Evolutionary conservation across 1,284 basidiomycete species (phyloP).

Genomic region (Sporisorium exsertum): DNA sequence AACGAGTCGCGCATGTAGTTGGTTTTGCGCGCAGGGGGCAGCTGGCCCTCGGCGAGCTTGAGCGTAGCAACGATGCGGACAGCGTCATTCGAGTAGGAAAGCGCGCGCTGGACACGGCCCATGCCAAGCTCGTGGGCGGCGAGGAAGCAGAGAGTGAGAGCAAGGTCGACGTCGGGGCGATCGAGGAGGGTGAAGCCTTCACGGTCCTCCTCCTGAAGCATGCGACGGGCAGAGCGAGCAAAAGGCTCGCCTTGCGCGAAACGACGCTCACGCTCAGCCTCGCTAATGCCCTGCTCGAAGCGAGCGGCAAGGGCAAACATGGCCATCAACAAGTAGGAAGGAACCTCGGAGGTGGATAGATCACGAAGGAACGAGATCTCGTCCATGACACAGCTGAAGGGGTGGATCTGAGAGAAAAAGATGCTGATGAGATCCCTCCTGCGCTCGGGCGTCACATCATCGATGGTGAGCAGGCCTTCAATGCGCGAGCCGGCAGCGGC

Average conservation of each 20-base stretch:
- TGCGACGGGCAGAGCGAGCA: slow-evolving; percentile 50
- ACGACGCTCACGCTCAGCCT: slow-evolving; percentile 39
- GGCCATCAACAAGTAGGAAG: slow-evolving; percentile 70
- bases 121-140: slow-evolving; percentile 70
- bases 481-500: slow-evolving; percentile 16
- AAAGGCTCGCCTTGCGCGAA: slow-evolving; percentile 49
- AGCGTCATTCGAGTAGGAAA: slow-evolving; percentile 68
- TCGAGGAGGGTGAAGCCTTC: slow-evolving; percentile 52
- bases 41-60: slow-evolving; percentile 36
- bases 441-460: slow-evolving; percentile 42
- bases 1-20: slow-evolving; percentile 39
- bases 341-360: slow-evolving; percentile 69
- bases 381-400: slow-evolving; percentile 71
- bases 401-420: slow-evolving; percentile 70
- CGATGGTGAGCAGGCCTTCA: slow-evolving; percentile 35
- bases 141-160: slow-evolving; percentile 69
- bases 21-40: slow-evolving; percentile 32
- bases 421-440: slow-evolving; percentile 54
- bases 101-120: slow-evolving; percentile 67
- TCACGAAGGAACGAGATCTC: slow-evolving; percentile 71
- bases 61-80: slow-evolving; percentile 40
- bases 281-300: slow-evolving; percentile 63
- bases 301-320: slow-evolving; percentile 71
- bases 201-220: slow-evolving; percentile 55
- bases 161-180: slow-evolving; percentile 68